Evolutionary conservation across 345 rosid species (phyloP).

Genomic region (Hibiscus tridactylites): DNA sequence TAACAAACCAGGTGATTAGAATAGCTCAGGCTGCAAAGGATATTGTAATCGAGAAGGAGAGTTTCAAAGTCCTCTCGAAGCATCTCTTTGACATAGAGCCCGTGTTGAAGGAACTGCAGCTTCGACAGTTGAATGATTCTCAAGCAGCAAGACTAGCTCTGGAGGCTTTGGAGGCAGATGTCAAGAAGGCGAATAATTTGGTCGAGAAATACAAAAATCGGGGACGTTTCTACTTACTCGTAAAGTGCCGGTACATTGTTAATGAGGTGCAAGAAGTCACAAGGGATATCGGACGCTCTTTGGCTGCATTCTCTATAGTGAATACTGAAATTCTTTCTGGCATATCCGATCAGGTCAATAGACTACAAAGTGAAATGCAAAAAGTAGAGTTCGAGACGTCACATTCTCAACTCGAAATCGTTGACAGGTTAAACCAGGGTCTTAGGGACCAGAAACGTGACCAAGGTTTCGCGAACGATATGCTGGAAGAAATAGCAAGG

Average conservation of each 20-base stretch:
- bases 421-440: conserved; percentile 51
- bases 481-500: conserved; percentile 54
- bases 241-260: conserved; percentile 51
- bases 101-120: conserved; percentile 49
- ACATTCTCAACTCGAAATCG: conserved; percentile 43
- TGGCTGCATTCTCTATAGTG: conserved; percentile 42
- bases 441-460: conserved; percentile 50
- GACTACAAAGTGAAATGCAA: conserved; percentile 64
- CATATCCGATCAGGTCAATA: conserved; percentile 48
- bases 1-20: conserved; percentile 52
- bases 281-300: conserved; percentile 53
- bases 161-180: conserved; percentile 47
- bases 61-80: conserved; percentile 57
- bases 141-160: conserved; percentile 49
- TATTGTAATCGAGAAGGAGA: conserved; percentile 49
- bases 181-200: conserved; percentile 51
- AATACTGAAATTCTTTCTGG: conserved; percentile 48
- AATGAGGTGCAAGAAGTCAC: conserved; percentile 59
- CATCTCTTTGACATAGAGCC: conserved; percentile 65
- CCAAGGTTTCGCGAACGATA: conserved; percentile 57
- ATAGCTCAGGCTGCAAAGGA: conserved; percentile 70
- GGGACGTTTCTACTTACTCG: conserved; percentile 48
- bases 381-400: conserved; percentile 53
- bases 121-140: conserved; percentile 43
- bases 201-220: conserved; percentile 50